Percentiles rank a stretch among this genome's conserved stretches.
phyloP scores from a whole-genome alignment of 2,329 filamentous ascomycete species.

The Sclerotinia minor region DNA sequence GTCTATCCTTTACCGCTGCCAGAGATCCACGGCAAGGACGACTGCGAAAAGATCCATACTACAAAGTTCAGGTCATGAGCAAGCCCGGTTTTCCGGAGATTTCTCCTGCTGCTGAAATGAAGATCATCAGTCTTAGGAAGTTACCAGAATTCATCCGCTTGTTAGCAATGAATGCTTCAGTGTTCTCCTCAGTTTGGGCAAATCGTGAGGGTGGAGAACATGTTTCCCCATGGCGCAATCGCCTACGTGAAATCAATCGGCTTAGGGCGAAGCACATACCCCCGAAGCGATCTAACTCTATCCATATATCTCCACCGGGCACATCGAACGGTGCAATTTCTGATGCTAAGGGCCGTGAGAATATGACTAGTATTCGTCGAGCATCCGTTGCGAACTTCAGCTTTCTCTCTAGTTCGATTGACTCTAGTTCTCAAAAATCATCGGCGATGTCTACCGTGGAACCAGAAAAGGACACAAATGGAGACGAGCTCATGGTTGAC shows the following conservation, averaged over 20 bases:
- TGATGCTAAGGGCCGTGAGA: conserved; percentile 53
- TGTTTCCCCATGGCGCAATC: conserved; percentile 84
- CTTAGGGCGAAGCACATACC: conserved; percentile 68
- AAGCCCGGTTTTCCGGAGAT: conserved; percentile 88
- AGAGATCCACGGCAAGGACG: conserved; percentile 47
- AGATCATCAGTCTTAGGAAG: conserved; percentile 81
- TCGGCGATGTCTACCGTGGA: conserved; percentile 59
- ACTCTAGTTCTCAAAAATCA: conserved; percentile 58
- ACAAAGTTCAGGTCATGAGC: conserved; percentile 85
- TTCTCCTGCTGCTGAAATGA: conserved; percentile 83
- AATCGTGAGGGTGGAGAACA: conserved; percentile 76
- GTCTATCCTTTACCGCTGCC: conserved; percentile 71
- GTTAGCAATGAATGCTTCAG: conserved; percentile 86
- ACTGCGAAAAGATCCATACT: conserved; percentile 58
- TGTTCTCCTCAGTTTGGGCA: conserved; percentile 90
- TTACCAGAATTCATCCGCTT: conserved; percentile 84
- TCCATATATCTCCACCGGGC: conserved; percentile 39
- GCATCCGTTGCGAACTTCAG: conserved; percentile 68
- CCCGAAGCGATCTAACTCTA: conserved; percentile 44
- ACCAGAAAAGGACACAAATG: conserved; percentile 48
- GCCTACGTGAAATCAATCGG: conserved; percentile 79
- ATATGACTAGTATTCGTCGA: conserved; percentile 59
- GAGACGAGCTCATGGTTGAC: conserved; percentile 40
- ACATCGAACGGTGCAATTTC: conserved; percentile 35
- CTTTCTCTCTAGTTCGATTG: conserved; percentile 60